Percentiles rank a stretch among this genome's conserved stretches.
Evolutionary conservation across 306 rosid genomes (phyloP).

Genomic region (Quercus alba): DNA sequence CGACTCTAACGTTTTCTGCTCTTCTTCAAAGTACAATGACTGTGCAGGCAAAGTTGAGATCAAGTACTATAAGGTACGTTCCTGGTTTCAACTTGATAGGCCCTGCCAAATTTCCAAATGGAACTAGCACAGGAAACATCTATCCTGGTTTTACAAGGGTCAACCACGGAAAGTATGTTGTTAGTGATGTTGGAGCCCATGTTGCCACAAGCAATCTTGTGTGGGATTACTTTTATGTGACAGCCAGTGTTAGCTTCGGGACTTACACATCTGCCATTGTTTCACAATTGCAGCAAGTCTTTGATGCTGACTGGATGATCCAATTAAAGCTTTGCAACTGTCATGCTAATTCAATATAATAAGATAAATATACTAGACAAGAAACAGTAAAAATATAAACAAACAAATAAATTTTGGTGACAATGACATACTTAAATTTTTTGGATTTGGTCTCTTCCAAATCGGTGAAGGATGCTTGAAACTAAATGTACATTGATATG

Average conservation of each 20-base stretch:
- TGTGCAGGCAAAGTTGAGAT: constrained; percentile 87
- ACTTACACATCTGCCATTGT: constrained; percentile 70
- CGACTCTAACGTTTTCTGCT: constrained; percentile 73
- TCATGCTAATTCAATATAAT: constrained; percentile 31
- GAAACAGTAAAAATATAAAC: too few relatives aligned
- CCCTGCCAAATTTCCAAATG: constrained; percentile 43
- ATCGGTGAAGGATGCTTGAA: too few relatives aligned
- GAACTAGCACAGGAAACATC: constrained; percentile 51
- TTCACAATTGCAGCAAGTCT: constrained; percentile 56
- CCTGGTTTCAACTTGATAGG: constrained; percentile 85
- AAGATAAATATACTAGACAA: too few relatives aligned
- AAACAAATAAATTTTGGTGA: too few relatives aligned
- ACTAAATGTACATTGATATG: too few relatives aligned
- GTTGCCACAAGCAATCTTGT: constrained; percentile 84
- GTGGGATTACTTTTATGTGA: constrained; percentile 88
- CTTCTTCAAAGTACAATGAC: constrained; percentile 61
- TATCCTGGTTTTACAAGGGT: constrained; percentile 79
- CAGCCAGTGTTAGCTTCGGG: constrained; percentile 93
- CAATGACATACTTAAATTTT: too few relatives aligned
- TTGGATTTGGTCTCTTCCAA: too few relatives aligned
- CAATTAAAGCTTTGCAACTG: constrained; percentile 41
- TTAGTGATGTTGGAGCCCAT: constrained; percentile 70
- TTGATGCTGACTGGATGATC: constrained; percentile 87
- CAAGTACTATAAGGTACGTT: constrained; percentile 68
- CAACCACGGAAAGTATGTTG: constrained; percentile 96